A percentile compares a stretch with the other conserved stretches of the same genome.
Conservation (phyloP, 2,329 filamentous ascomycete genomes). For the Pseudophaeomoniella oleicola region DNA sequence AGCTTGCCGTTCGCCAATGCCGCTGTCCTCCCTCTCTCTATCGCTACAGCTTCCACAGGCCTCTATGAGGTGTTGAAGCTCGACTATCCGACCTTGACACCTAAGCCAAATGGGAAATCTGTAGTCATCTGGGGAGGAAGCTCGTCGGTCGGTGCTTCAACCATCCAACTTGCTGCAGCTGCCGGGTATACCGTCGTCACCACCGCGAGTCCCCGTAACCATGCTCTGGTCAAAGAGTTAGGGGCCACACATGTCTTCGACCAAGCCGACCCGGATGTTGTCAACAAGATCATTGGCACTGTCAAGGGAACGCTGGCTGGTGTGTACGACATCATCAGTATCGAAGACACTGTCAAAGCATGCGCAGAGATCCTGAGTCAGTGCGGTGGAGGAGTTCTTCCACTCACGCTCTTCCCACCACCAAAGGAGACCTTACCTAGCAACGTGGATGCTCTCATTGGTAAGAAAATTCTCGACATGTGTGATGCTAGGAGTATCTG, state of each 20-base stretch:
- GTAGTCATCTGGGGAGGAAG: slow-evolving; percentile 20
- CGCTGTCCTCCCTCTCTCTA: slow-evolving; percentile 16
- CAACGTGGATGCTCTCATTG: neutral
- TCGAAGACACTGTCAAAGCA: neutral
- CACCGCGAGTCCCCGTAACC: slow-evolving; percentile 17
- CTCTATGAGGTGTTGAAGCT: slow-evolving; percentile 13
- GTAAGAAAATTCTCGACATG: too few species aligned
- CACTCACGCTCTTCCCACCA: neutral
- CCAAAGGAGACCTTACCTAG: neutral
- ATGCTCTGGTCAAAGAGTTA: slow-evolving; percentile 15
- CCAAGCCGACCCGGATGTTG: slow-evolving; percentile 9
- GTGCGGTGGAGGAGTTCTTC: neutral
- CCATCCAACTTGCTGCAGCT: slow-evolving; percentile 13
- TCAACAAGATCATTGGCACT: slow-evolving; percentile 3
- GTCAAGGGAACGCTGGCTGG: slow-evolving; percentile 3
- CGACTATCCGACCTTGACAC: neutral
- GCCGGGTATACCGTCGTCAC: slow-evolving; percentile 19
- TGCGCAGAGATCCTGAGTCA: neutral
- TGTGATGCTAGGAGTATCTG: too few species aligned
- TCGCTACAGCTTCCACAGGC: slow-evolving; percentile 16
- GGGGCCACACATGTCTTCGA: slow-evolving; percentile 15
- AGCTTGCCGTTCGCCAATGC: slow-evolving; percentile 16
- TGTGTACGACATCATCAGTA: neutral
- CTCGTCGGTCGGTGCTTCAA: slow-evolving; percentile 14
- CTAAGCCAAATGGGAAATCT: slow-evolving; percentile 7